Percentiles rank a stretch among this genome's conserved stretches.
Evolutionary conservation across 2,329 filamentous ascomycete species (phyloP).

Genomic region (Ophiostoma angusticollis): DNA sequence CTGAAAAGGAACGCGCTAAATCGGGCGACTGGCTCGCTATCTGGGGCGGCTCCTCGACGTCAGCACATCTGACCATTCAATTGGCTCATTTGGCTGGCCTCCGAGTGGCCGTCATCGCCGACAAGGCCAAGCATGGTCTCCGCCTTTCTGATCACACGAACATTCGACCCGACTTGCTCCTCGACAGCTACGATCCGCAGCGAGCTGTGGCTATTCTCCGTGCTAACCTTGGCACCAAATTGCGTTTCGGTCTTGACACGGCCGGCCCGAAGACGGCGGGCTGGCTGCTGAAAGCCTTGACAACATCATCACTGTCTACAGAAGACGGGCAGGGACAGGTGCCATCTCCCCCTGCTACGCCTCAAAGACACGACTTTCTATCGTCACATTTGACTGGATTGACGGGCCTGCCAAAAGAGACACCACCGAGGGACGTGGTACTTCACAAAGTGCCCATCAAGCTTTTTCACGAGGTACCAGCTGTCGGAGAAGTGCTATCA

Average conservation of each 20-base stretch:
- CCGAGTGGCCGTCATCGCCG: slow-evolving; percentile 51
- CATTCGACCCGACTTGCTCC: slow-evolving; percentile 45
- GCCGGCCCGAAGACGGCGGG: slow-evolving; percentile 50
- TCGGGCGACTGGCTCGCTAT: slow-evolving; percentile 58
- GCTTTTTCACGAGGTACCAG: slow-evolving; percentile 55
- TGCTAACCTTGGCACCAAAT: slow-evolving; percentile 35
- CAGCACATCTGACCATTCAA: slow-evolving; percentile 53
- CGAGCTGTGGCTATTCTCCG: slow-evolving; percentile 54
- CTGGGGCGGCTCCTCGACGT: slow-evolving; percentile 64
- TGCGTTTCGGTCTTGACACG: slow-evolving; percentile 59
- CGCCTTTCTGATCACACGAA: slow-evolving; percentile 35
- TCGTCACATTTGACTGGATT: slow-evolving; percentile 52
- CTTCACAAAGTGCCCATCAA: slow-evolving; percentile 63
- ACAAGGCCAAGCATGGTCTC: slow-evolving; percentile 52
- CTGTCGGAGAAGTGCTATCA: slow-evolving; percentile 49
- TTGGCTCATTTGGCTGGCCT: slow-evolving; percentile 54
- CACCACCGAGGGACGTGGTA: slow-evolving; percentile 29
- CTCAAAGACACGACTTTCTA: slow-evolving; percentile 5
- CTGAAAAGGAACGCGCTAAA: slow-evolving; percentile 37
- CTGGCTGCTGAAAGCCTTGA: slow-evolving; percentile 41
- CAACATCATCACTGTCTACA: no score
- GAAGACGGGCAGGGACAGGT: no score
- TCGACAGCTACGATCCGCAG: slow-evolving; percentile 53
- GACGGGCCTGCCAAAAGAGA: slow-evolving; percentile 51
- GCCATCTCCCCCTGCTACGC: slow-evolving; percentile 25